Conservation (phyloP, 805 yeast species). For the Starmerella potacharoeniae region DNA sequence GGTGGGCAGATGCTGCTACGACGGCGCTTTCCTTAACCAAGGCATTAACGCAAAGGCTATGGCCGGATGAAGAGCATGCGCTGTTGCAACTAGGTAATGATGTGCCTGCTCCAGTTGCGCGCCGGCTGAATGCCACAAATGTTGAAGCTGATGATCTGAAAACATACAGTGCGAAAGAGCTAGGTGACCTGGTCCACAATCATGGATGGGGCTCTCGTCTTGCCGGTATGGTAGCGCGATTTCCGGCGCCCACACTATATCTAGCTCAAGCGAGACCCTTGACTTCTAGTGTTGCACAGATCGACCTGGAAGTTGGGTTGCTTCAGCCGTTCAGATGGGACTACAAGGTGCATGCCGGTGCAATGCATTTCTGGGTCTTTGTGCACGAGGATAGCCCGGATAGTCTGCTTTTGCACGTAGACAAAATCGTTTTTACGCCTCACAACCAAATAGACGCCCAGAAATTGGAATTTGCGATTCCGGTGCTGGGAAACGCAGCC, state of each 20-base stretch:
- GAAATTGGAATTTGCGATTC: constrained; percentile 85
- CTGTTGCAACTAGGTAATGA: constrained; percentile 65
- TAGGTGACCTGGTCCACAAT: constrained; percentile 87
- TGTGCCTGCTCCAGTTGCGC: constrained; percentile 33
- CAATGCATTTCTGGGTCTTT: constrained; percentile 83
- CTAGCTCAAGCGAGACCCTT: constrained; percentile 82
- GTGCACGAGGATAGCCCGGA: constrained; percentile 50
- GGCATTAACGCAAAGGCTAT: constrained; percentile 67
- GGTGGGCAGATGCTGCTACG: constrained; percentile 79
- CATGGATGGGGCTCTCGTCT: constrained; percentile 56
- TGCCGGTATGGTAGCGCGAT: constrained; percentile 48
- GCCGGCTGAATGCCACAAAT: constrained; percentile 45
- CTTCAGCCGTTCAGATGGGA: constrained; percentile 61
- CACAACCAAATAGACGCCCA: constrained; percentile 45
- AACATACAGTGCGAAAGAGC: constrained; percentile 59
- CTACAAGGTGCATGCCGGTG: constrained; percentile 62
- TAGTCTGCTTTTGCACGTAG: constrained; percentile 71
- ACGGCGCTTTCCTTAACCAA: constrained; percentile 73
- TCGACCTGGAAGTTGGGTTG: constrained; percentile 55
- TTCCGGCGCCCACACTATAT: constrained; percentile 58
- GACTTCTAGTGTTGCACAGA: constrained; percentile 72
- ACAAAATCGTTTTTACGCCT: constrained; percentile 58
- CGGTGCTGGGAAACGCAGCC: constrained; percentile 73
- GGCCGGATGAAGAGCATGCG: constrained; percentile 82
- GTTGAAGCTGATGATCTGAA: constrained; percentile 51